Evolutionary conservation across 108 stramenopile species (phyloP).

Genomic region (Fistulifera solaris): DNA sequence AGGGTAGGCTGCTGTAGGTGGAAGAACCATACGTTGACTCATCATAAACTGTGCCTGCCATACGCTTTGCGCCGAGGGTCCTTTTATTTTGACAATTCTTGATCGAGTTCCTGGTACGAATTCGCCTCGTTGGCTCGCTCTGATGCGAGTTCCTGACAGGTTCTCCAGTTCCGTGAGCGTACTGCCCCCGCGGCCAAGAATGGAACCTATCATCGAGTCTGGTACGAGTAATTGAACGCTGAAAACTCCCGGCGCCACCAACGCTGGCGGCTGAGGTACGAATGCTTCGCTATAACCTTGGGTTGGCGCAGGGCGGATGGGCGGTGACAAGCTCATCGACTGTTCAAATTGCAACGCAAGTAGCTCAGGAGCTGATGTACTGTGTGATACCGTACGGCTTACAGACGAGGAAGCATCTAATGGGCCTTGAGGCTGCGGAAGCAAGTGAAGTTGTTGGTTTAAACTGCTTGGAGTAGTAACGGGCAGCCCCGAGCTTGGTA

Average conservation of each 20-base stretch:
- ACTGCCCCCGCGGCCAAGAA: conserved; percentile 59
- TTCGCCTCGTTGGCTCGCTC: conserved; percentile 62
- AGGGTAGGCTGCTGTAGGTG: conserved; percentile 23
- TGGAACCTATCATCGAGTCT: conserved; percentile 55
- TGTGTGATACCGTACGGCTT: conserved; percentile 6
- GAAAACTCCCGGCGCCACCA: conserved; percentile 1
- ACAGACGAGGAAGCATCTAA: conserved; percentile 13
- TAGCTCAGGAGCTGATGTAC: conserved; percentile 37
- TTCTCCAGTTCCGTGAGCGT: conserved; percentile 53
- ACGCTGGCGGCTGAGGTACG: conserved; percentile 2
- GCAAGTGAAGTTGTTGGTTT: conserved; percentile 4
- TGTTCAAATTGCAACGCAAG: conserved; percentile 32
- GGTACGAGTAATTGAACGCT: conserved; percentile 50
- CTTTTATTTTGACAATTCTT: conserved; percentile 62
- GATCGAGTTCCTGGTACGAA: conserved; percentile 68
- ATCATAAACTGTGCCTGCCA: conserved; percentile 45
- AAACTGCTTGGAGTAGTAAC: conserved; percentile 11
- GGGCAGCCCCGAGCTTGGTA: conserved; percentile 3
- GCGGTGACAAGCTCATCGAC: conserved; percentile 3
- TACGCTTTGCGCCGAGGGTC: conserved; percentile 48
- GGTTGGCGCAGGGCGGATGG: background rate
- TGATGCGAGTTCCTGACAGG: conserved; percentile 49
- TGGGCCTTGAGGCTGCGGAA: conserved; percentile 9
- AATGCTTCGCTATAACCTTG: background rate
- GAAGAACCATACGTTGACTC: conserved; percentile 47